Evolutionary conservation across 352 stramenopile species (phyloP).

Genomic region (Blastocystis sp.): DNA sequence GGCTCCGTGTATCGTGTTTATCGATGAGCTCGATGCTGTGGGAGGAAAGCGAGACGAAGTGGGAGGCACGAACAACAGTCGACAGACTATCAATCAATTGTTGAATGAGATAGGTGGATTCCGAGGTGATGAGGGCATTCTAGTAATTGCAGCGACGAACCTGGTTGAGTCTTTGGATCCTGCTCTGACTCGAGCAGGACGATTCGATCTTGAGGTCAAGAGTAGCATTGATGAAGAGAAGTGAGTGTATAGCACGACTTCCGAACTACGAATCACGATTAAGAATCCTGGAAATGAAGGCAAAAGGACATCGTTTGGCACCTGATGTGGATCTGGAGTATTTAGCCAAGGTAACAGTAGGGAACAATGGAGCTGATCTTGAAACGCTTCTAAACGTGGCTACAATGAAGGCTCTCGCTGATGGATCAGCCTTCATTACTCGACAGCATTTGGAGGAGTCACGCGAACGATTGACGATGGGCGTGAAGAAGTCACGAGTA

Average conservation of each 20-base stretch:
- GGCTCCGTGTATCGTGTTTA: conserved; percentile 84
- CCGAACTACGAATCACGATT: conserved; percentile 82
- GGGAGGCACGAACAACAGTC: conserved; percentile 70
- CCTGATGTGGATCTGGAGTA: conserved; percentile 87
- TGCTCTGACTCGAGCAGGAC: conserved; percentile 85
- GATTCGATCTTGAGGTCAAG: conserved; percentile 83
- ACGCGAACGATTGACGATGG: conserved; percentile 99
- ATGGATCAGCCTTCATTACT: conserved; percentile 75
- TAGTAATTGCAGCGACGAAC: conserved; percentile 96
- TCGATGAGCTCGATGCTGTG: conserved; percentile 96
- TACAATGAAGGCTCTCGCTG: conserved; percentile 74
- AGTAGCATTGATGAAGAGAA: neutral
- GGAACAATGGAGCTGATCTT: conserved; percentile 89
- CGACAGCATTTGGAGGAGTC: conserved; percentile 92
- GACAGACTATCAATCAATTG: conserved; percentile 84
- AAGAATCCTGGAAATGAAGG: conserved; percentile 92
- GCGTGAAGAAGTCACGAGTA: conserved; percentile 82
- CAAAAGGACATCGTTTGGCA: conserved; percentile 80
- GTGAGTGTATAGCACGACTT: conserved; percentile 73
- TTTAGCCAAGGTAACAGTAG: conserved; percentile 82
- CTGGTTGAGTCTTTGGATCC: conserved; percentile 88
- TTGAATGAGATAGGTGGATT: conserved; percentile 84
- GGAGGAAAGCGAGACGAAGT: conserved; percentile 77
- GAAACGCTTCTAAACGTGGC: conserved; percentile 93
- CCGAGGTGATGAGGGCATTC: conserved; percentile 89